Evolutionary conservation across 1,139 yeast species (phyloP).

Genomic region (Chernovozyma sophiae-reginae): DNA sequence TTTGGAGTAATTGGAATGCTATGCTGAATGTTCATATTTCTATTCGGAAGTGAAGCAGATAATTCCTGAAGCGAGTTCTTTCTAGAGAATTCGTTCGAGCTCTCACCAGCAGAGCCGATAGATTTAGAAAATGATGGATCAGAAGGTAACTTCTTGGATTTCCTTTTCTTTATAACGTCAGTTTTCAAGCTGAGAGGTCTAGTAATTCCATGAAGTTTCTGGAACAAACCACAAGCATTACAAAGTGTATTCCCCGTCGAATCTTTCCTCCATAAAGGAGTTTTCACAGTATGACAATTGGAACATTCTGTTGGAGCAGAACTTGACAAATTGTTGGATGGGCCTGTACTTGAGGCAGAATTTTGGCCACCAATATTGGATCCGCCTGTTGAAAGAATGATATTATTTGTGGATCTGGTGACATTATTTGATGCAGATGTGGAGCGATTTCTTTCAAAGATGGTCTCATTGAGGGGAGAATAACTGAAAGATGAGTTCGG

Average conservation of each 20-base stretch:
- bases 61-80: conserved; percentile 12
- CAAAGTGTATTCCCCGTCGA: conserved; percentile 54
- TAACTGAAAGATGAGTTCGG: not conserved
- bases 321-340: too few species aligned
- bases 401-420: not conserved
- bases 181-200: conserved; percentile 55
- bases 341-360: conserved; percentile 4
- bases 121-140: conserved; percentile 7
- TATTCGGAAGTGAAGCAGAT: conserved; percentile 2
- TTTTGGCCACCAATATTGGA: not conserved
- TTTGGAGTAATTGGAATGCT: conserved; percentile 9
- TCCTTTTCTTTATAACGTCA: conserved; percentile 54
- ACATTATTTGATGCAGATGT: not conserved
- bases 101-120: not conserved
- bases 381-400: not conserved
- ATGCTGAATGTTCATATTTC: conserved; percentile 6
- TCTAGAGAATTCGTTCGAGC: conserved; percentile 1
- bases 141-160: conserved; percentile 30
- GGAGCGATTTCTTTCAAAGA: not conserved
- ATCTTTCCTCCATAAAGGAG: conserved; percentile 59
- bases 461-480: not conserved
- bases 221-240: conserved; percentile 58
- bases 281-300: conserved; percentile 53
- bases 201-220: conserved; percentile 55
- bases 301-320: conserved; percentile 28